A percentile compares a stretch with the other conserved stretches of the same genome.
phyloP scores from a whole-genome alignment of 1,139 yeast genomes.

The Debaryomyces udenii region DNA sequence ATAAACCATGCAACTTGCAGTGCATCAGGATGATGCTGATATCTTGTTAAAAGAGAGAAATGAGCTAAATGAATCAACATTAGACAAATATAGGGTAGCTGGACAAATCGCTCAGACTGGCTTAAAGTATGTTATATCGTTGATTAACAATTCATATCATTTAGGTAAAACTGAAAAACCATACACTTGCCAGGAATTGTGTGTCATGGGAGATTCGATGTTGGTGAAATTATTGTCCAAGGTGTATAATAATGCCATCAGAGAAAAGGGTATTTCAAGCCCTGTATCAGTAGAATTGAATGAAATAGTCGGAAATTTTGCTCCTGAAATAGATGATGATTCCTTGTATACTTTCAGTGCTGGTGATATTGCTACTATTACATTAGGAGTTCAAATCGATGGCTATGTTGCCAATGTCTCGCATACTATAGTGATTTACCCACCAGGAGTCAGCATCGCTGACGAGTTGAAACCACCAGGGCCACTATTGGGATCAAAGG shows the following conservation, averaged over 20 bases:
- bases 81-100: slow-evolving; percentile 85
- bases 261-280: slow-evolving; percentile 84
- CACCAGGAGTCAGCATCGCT: slow-evolving; percentile 49
- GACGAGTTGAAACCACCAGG: slow-evolving; percentile 56
- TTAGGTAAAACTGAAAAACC: slow-evolving; percentile 46
- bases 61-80: slow-evolving; percentile 58
- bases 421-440: slow-evolving; percentile 84
- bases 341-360: slow-evolving; percentile 55
- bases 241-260: slow-evolving; percentile 57
- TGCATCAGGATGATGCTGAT: slow-evolving; percentile 72
- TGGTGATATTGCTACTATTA: slow-evolving; percentile 85
- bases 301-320: slow-evolving; percentile 74
- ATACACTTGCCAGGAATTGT: slow-evolving; percentile 70
- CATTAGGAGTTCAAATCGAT: slow-evolving; percentile 89
- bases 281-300: slow-evolving; percentile 91
- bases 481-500: slow-evolving; percentile 80
- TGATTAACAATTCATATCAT: slow-evolving; percentile 75
- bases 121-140: slow-evolving; percentile 61
- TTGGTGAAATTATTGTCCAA: slow-evolving; percentile 56
- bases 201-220: slow-evolving; percentile 80
- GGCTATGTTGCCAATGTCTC: slow-evolving; percentile 89
- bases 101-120: slow-evolving; percentile 93
- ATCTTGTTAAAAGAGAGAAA: slow-evolving; percentile 75
- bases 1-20: slow-evolving; percentile 58
- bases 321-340: slow-evolving; percentile 82